phyloP scores from a whole-genome alignment of 805 yeast species.

The Zygosaccharomyces kombuchaensis region DNA sequence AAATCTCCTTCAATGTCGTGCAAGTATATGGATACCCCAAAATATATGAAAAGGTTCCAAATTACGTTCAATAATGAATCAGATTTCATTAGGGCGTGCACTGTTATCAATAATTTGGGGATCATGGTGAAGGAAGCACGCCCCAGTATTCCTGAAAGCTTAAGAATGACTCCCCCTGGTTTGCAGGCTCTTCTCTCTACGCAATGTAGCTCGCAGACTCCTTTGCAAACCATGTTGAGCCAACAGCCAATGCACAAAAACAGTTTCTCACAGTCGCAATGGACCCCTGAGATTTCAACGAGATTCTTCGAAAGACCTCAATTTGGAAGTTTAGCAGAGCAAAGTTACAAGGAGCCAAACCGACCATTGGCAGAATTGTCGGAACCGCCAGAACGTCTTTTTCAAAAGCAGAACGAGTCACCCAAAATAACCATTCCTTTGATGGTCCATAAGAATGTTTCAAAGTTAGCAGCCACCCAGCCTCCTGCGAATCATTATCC shows the following conservation, averaged over 20 bases:
- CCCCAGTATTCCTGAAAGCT: not conserved
- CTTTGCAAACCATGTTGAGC: not conserved
- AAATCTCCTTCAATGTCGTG: constrained; percentile 28
- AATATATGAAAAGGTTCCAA: constrained; percentile 26
- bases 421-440: not conserved
- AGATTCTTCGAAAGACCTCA: not conserved
- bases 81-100: constrained; percentile 14
- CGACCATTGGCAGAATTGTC: not conserved
- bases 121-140: constrained; percentile 16
- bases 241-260: not conserved
- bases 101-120: constrained; percentile 7
- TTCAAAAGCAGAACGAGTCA: not conserved
- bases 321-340: not conserved
- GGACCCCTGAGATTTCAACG: not conserved
- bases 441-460: not conserved
- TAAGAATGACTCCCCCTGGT: not conserved
- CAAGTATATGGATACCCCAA: constrained; percentile 20
- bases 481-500: not conserved
- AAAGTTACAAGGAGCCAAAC: not conserved
- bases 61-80: constrained; percentile 14
- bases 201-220: not conserved
- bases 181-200: not conserved
- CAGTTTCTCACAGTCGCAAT: not conserved
- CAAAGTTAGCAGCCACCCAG: not conserved
- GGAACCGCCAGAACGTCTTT: not conserved